Evolutionary conservation across 768 basidiomycete species (phyloP), one percentile per base, ranked within the genome.

Genomic region (Trametes gibbosa): DNA sequence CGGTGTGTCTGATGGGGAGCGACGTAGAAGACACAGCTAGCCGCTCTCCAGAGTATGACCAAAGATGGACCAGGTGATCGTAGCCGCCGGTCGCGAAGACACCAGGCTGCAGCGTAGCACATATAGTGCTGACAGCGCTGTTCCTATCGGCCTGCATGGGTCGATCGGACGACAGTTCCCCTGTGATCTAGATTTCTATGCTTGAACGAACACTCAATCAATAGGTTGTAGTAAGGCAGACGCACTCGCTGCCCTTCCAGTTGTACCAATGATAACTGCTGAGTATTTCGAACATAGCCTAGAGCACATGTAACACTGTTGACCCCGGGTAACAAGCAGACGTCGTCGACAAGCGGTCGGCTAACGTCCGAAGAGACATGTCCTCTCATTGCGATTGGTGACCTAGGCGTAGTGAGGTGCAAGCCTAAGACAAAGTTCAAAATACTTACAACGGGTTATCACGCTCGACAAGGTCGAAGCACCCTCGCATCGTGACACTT

Each of bases 41-140:
- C 39, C 74, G 50, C 61, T 75, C 73, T 5, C 68, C 65, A 9
- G 59, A 50, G 2, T 62, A 17, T 16, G 74, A 69, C 82, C 82
- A 82, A 6, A 81, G 65, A 56, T 81, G 80, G 17, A 83, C 73
- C 37, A 63, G 53, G 53, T 80, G 80, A 65, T 82, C 80, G 47
- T 79, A 74, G 5, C 81, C 81, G 24, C 80, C 82, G 9, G 74
- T 82, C 3, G 73, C 79, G 66, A 83, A 82, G 68, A 71, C 68
- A 37, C 69, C 64, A 13, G 76, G 73, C 34, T 75, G 76, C 65
- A 71, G 66, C 71, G 81, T 68, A 14, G 76, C 40, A n/a, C 76
- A 66, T 12, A 81, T 62, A 17, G 77, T 75, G 50, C 79, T 80
- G 25, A 76, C 72, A 3, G 80, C 81, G 14, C 69, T 64, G 59